These are phyloP conservation scores for Tetrahymena malaccensis DNA, from an alignment of 73 alveolate genomes.

Conservation along the genomic window DNA sequence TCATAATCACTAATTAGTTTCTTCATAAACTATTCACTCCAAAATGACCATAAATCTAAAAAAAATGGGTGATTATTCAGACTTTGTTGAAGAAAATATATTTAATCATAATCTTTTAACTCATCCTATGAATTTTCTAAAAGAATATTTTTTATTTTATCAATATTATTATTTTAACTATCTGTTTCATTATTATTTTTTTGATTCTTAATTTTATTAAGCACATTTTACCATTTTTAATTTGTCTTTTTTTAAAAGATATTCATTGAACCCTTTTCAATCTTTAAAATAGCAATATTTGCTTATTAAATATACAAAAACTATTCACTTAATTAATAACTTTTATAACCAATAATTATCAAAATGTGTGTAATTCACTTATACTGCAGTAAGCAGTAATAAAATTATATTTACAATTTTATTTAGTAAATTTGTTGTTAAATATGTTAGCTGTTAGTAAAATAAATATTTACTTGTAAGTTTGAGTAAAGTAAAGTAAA, in stretches of 20 bases:
- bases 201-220: neutral
- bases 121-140: neutral
- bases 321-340: neutral
- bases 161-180: neutral
- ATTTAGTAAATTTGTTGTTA: no score
- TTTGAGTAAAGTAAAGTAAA: no score
- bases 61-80: neutral
- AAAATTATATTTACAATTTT: no score
- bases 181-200: neutral
- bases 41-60: neutral
- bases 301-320: neutral
- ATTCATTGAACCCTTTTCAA: neutral
- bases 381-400: neutral
- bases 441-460: no score
- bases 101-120: neutral
- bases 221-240: neutral
- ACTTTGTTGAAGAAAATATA: neutral
- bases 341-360: neutral
- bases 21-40: neutral
- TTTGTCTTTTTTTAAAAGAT: neutral
- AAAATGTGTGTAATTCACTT: neutral
- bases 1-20: neutral
- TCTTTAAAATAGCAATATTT: neutral
- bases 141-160: neutral
- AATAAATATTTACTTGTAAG: no score